phyloP scores from a whole-genome alignment of 345 rosid species.

The Limnanthes douglasii region DNA sequence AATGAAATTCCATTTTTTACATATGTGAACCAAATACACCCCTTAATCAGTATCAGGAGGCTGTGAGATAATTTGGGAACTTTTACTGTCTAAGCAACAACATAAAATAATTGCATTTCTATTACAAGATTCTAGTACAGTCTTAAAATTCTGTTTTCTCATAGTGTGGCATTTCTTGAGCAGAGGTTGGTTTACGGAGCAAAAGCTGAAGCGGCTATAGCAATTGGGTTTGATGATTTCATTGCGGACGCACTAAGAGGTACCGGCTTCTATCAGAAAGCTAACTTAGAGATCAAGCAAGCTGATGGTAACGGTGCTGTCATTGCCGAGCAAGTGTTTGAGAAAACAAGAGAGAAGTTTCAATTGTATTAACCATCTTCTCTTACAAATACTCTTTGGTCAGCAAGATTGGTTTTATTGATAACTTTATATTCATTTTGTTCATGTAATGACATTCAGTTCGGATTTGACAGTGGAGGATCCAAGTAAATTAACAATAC shows the following conservation, averaged over 20 bases:
- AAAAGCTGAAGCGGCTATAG: constrained; percentile 76
- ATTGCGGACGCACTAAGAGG: constrained; percentile 69
- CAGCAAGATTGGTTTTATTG: too few relatives aligned
- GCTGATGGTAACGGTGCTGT: constrained; percentile 65
- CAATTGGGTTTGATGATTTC: constrained; percentile 77
- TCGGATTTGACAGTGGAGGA: too few relatives aligned
- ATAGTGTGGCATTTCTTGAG: constrained; percentile 3
- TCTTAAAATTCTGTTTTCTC: neutral
- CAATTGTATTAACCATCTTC: constrained; percentile 35
- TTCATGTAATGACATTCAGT: too few relatives aligned
- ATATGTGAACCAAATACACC: too few relatives aligned
- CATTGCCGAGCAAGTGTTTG: constrained; percentile 82
- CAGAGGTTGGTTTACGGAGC: constrained; percentile 81
- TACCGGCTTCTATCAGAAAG: constrained; percentile 50
- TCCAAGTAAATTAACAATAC: too few relatives aligned
- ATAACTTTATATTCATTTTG: too few relatives aligned
- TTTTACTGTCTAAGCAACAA: too few relatives aligned
- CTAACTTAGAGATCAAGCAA: constrained; percentile 55
- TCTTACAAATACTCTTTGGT: neutral
- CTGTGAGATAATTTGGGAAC: too few relatives aligned
- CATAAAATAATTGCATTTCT: neutral
- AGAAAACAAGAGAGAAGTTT: constrained; percentile 72
- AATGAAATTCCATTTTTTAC: too few relatives aligned
- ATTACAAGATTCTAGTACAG: too few relatives aligned
- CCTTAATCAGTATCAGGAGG: too few relatives aligned